Evolutionary conservation across 2,329 filamentous ascomycete genomes (phyloP), one percentile per base, ranked within the genome.

Genomic region (Byssochlamys sp.): DNA sequence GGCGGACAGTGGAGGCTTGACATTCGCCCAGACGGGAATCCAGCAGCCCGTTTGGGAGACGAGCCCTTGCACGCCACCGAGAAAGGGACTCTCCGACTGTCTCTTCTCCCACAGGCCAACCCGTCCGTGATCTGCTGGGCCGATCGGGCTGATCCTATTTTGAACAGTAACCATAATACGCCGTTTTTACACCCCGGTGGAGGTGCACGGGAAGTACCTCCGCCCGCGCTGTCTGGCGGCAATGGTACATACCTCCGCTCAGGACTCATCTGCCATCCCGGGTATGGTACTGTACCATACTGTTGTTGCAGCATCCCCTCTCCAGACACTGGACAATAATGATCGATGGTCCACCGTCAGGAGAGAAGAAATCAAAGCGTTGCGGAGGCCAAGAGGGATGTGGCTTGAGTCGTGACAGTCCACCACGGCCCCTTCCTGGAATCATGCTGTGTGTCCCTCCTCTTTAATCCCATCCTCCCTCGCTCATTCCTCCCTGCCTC

Each of bases 61-160:
- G 7, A 11, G 31, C 31, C 31, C 9, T 11, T 33, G 31, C 9
- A 33, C 9, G 31, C 31, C 31, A 33, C 31, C 31, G 12, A 33
- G 45, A 49, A 19, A 19, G 19, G 19, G 19, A 19, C 19, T 19
- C 19, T 19, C 19, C 19, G 19, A 19, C 19, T 19, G 49, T 26
- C 24, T 51, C 49, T 25, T 39, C 53, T 19, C 19, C 19, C 19
- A 19, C 19, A 19, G 19, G 19, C 19, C 19, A 19, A 19, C 19
- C 19, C 19, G 19, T 19, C 19, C 19, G 53, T 19, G 53, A 54
- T 54, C 53, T 54, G 27, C 52, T 25, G n/a, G 53, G 53, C 19
- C 35, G 53, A 54, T 54, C 53, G 31, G 53, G 53, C 33, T 39
- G 53, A 54, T 54, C 53, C 28, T 27, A 39, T 54, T 39, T 39